Percentiles rank a stretch among this genome's conserved stretches.
phyloP scores from a whole-genome alignment of 2,329 filamentous ascomycete genomes.

The Aspergillus brunneoviolaceus region DNA sequence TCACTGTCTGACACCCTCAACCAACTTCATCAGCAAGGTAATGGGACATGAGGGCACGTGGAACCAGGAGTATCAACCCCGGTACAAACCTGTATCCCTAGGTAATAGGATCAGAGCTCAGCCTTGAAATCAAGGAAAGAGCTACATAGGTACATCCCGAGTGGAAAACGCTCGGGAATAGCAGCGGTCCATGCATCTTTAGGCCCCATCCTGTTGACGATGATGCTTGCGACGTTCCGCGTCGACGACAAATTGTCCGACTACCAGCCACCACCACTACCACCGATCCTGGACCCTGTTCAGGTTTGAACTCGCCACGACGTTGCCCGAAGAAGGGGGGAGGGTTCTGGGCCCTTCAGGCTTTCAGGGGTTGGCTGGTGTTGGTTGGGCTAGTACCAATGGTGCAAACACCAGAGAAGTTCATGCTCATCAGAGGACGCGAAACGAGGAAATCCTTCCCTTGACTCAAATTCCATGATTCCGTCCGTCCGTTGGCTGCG shows the following conservation, averaged over 20 bases:
- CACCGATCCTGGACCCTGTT: slow-evolving; percentile 14
- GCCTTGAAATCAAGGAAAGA: not conserved
- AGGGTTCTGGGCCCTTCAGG: slow-evolving; percentile 8
- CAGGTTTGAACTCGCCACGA: not conserved
- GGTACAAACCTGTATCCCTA: not conserved
- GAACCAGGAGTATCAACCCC: not conserved
- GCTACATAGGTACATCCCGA: not conserved
- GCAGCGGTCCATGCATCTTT: not conserved
- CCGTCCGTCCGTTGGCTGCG: not conserved
- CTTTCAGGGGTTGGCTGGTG: slow-evolving; percentile 1
- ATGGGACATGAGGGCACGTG: not conserved
- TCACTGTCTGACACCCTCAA: slow-evolving; percentile 3
- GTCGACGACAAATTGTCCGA: not conserved
- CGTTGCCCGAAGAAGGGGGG: not conserved
- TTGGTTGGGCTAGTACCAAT: slow-evolving; percentile 3
- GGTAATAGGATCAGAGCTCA: not conserved
- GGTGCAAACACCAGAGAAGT: not conserved
- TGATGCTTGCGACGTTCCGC: not conserved
- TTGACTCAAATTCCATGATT: not conserved
- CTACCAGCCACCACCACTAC: slow-evolving; percentile 10
- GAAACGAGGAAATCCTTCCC: slow-evolving; percentile 1
- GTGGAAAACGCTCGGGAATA: not conserved
- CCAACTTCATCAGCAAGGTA: not conserved
- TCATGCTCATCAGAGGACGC: not conserved
- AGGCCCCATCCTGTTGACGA: not conserved